Conservation (phyloP, 169 alveolate species). For the Plasmodium relictum region DNA sequence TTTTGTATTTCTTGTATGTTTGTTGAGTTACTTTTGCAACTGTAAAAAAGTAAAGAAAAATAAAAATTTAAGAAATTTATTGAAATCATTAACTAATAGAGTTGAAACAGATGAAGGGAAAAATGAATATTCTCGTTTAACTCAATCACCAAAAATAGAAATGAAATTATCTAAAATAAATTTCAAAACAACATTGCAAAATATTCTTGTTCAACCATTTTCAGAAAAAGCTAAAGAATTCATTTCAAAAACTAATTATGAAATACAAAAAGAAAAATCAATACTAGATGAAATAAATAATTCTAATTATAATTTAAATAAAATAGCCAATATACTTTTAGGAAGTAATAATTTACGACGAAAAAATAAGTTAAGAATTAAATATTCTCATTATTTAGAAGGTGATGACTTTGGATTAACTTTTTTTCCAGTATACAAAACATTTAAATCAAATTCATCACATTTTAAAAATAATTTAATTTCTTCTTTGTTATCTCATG, state of each 20-base stretch:
- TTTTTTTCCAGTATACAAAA: conserved; percentile 69
- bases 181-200: conserved; percentile 53
- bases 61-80: conserved; percentile 29
- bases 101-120: conserved; percentile 66
- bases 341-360: background rate
- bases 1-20: background rate
- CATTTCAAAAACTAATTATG: conserved; percentile 33
- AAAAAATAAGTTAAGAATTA: conserved; percentile 11
- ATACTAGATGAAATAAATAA: conserved; percentile 61
- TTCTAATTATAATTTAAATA: conserved; percentile 31
- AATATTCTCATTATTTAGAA: conserved; percentile 34
- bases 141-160: conserved; percentile 51
- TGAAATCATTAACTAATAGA: conserved; percentile 45
- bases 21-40: background rate
- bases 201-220: conserved; percentile 49
- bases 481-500: conserved; percentile 38
- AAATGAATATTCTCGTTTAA: conserved; percentile 70
- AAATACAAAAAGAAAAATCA: conserved; percentile 28
- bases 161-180: conserved; percentile 53
- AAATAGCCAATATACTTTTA: conserved; percentile 13
- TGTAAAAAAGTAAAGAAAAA: conserved; percentile 33
- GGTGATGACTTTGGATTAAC: conserved; percentile 52
- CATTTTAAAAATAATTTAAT: conserved; percentile 50
- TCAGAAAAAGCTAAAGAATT: conserved; percentile 66
- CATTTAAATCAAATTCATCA: conserved; percentile 55